Evolutionary conservation across 345 rosid species (phyloP), one percentile per base, ranked within the genome.

Genomic region (Raphanus sativus): DNA sequence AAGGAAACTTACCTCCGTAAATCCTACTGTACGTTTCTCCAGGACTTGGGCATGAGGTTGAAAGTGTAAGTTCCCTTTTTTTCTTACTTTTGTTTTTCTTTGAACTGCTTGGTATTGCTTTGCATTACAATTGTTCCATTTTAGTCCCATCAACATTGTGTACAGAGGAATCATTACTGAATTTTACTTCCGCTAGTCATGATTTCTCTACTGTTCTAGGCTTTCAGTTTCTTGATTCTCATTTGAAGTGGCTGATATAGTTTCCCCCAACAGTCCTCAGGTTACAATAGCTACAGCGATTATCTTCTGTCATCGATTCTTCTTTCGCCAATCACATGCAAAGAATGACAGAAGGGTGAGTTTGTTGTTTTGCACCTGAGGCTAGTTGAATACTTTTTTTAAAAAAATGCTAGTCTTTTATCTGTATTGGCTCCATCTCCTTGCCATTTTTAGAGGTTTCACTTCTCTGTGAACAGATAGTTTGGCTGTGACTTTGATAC

Each of bases 251-350:
- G 78, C 68, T 65, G 55, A 80, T 75, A 67, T 81, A 65, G 45
- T 60, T 76, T 66, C 54, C 36, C 36, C 63, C 10, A 66, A 88
- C 91, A 95, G 99, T 77, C 99, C 99, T 33, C 99, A 95, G 87
- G 90, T 95, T 75, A 95, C 99, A 62, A 95, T 95, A 78, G 99
- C 99, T 42, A 95, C 99, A 34, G 94, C 99, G 83, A 91, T 95
- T 64, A 91, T 95, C 73, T 95, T 95, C 82, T 95, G 98, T 82
- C 98, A 95, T 62, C 89, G 98, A 25, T 92, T 95, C 88, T 95
- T 92, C 85, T 85, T 95, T 83, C 92, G 96, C 75, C 99, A 95
- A 77, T 95, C 98, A 63, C 99, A 88, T 88, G 86, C 94, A 66
- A 94, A 89, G 89, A 90, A 92, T 83, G 99, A 95, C 79, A 86